Evolutionary conservation across 257 asterid genomes (phyloP).

Genomic region (Solanum pimpinellifolium): DNA sequence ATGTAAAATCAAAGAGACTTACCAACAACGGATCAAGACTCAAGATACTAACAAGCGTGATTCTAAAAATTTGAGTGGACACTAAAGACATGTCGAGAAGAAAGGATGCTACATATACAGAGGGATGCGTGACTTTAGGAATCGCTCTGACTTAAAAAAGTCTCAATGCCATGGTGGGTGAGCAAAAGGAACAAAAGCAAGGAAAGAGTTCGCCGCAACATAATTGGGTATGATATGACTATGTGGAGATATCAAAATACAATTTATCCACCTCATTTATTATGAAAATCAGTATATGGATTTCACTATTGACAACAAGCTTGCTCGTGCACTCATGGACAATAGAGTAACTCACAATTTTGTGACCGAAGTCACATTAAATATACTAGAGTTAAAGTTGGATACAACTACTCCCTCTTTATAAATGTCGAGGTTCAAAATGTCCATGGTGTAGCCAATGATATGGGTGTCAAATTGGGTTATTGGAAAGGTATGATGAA

Average conservation of each 20-base stretch:
- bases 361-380: background rate
- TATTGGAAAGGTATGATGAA: background rate
- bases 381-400: background rate
- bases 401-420: background rate
- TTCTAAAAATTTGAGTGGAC: background rate
- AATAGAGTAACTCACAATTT: background rate
- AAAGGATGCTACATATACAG: background rate
- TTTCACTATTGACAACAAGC: background rate
- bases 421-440: background rate
- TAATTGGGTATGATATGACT: background rate
- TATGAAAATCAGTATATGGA: background rate
- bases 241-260: background rate
- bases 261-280: background rate
- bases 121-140: background rate
- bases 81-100: background rate
- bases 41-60: background rate
- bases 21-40: background rate
- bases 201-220: background rate
- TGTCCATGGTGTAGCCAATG: background rate
- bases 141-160: background rate
- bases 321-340: background rate
- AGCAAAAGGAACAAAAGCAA: background rate
- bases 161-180: background rate
- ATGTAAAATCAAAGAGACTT: background rate
- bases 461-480: background rate